These are phyloP conservation scores for Pisolithus microcarpus DNA, from an alignment of 768 basidiomycete genomes.

Conservation along the genomic window DNA sequence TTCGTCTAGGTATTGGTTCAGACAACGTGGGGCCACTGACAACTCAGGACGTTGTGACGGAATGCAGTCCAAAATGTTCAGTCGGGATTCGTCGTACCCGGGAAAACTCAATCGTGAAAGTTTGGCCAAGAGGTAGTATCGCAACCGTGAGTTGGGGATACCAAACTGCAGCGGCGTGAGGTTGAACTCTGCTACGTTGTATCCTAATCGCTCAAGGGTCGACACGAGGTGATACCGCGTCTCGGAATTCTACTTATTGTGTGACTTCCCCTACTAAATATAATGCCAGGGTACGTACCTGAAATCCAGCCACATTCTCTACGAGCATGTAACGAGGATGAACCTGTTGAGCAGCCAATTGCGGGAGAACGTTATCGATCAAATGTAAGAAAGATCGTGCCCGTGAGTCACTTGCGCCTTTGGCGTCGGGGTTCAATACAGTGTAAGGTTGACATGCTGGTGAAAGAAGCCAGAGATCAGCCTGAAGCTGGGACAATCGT, in stretches of 20 bases:
- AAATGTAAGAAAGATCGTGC: conserved; percentile 73
- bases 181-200: conserved; percentile 52
- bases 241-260: conserved; percentile 45
- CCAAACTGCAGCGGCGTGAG: conserved; percentile 74
- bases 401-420: conserved; percentile 65
- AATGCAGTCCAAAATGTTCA: conserved; percentile 43
- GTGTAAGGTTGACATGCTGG: conserved; percentile 85
- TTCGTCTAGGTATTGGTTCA: conserved; percentile 12
- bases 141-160: conserved; percentile 74
- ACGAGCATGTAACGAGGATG: conserved; percentile 59
- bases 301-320: conserved; percentile 81
- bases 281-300: conserved; percentile 39
- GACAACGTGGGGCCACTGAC: background rate
- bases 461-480: conserved; percentile 70
- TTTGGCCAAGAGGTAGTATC: conserved; percentile 76
- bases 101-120: conserved; percentile 34
- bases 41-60: conserved; percentile 38
- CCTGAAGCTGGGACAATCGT: conserved; percentile 39
- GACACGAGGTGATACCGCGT: conserved; percentile 53
- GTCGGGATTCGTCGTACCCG: conserved; percentile 10
- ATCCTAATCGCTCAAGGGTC: conserved; percentile 47
- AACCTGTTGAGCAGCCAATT: conserved; percentile 35
- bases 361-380: conserved; percentile 54
- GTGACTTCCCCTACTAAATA: conserved; percentile 5
- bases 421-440: conserved; percentile 63